phyloP scores from a whole-genome alignment of 75 land plant genomes.

The Picea sitchensis region DNA sequence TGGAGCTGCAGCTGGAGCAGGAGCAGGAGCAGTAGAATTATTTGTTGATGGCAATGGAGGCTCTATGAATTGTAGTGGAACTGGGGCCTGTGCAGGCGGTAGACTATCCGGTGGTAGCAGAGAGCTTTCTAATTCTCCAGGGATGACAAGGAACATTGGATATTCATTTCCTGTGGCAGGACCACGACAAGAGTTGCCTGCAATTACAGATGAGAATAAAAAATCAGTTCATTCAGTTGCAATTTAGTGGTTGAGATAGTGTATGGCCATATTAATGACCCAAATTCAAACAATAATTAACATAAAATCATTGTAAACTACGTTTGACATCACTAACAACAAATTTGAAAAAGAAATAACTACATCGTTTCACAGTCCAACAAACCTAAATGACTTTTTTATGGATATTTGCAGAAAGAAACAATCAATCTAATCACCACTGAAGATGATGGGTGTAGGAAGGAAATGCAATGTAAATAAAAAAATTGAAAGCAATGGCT shows the following conservation, averaged over 20 bases:
- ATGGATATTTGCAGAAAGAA: neutral
- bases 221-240: neutral
- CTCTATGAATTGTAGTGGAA: neutral
- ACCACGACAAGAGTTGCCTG: neutral
- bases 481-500: neutral
- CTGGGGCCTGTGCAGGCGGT: neutral
- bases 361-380: neutral
- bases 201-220: neutral
- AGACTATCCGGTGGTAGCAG: neutral
- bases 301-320: neutral
- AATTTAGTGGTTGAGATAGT: neutral
- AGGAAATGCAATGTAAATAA: neutral
- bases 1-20: neutral
- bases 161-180: neutral
- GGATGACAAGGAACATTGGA: neutral
- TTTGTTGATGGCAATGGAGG: constrained; percentile 6
- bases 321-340: neutral
- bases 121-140: neutral
- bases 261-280: no score
- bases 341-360: neutral
- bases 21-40: neutral
- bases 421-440: no score
- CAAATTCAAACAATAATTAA: neutral
- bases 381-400: neutral
- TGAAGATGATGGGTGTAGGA: neutral